Evolutionary conservation across 2,329 filamentous ascomycete species (phyloP), one percentile per base, ranked within the genome.

Genomic region (Pestalotiopsis sp.): DNA sequence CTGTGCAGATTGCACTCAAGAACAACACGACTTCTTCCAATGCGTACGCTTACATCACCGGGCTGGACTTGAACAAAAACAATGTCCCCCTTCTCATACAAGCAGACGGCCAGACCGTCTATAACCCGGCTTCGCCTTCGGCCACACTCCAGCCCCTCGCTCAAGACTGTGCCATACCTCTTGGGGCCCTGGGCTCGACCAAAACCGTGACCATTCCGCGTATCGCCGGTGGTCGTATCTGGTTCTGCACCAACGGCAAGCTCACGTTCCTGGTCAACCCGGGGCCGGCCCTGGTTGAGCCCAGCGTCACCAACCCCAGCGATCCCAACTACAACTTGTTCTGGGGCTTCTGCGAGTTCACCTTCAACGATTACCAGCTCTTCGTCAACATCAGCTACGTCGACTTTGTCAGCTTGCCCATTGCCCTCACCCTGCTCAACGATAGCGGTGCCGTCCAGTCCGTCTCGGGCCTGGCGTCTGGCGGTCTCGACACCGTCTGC

Each of bases 221-320:
- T 70, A 84, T 94, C 31, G 90, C 87, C 3, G 92, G 91, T 25
- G 92, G 88, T 1, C 87, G 92, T 66, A 88, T 94, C 77, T 95
- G 91, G 90, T 92, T 93, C 78, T 89, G 85, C 68, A 83, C 88
- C 69, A 87, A 87, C 72, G 80, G 80, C 59, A 86, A 85, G 45
- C 83, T 94, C 63, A 89, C 85, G 1, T 95, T 95, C 79, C 82
- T 88, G 13, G 78, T 94, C 66, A 95, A 95, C 78, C 90, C 89
- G 31, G 90, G 89, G 17, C 90, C 92, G 6, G 90, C 88, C 1
- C 84, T 95, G 14, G 92, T 94, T 58, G 92, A 94, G 80, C 93
- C 93, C 0, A 91, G 90, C 11, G 89, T 91, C 31, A 91, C 88
- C 39, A 94, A 94, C 78, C 78, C 84, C 0, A 78, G 84, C 0